Percentiles rank a stretch among this genome's conserved stretches.
phyloP scores from a whole-genome alignment of 2,329 filamentous ascomycete genomes.

The Phaeosphaeriaceae sp. region DNA sequence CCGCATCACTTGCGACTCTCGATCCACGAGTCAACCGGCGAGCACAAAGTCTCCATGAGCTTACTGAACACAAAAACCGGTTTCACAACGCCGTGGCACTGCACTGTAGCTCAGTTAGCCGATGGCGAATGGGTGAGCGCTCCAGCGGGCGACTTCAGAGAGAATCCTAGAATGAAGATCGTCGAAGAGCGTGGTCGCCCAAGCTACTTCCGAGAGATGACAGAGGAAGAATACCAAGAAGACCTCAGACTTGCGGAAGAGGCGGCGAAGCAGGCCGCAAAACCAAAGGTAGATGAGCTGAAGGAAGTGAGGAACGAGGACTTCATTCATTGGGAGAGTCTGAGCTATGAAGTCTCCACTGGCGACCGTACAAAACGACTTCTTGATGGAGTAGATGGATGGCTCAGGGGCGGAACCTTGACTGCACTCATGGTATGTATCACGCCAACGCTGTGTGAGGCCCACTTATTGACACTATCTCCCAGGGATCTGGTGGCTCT shows the following conservation, averaged over 20 bases:
- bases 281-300: too few relatives aligned
- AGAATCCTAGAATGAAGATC: slow-evolving; percentile 20
- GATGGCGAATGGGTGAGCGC: slow-evolving; percentile 19
- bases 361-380: slow-evolving; percentile 55
- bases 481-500: slow-evolving; percentile 14
- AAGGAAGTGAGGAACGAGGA: too few relatives aligned
- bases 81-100: slow-evolving; percentile 29
- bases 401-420: slow-evolving; percentile 63
- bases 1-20: slow-evolving; percentile 33
- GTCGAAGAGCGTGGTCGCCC: slow-evolving; percentile 25
- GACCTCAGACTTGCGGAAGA: too few relatives aligned
- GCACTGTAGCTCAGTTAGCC: slow-evolving; percentile 14
- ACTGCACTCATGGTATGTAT: slow-evolving; percentile 48
- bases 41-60: slow-evolving; percentile 33
- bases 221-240: too few relatives aligned
- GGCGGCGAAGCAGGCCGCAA: too few relatives aligned
- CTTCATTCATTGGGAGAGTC: slow-evolving; percentile 41
- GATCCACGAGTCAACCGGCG: slow-evolving; percentile 37
- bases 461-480: neutral
- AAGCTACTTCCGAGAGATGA: slow-evolving; percentile 26
- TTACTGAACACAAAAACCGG: slow-evolving; percentile 14
- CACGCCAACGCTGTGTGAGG: neutral
- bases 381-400: slow-evolving; percentile 62
- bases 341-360: slow-evolving; percentile 32
- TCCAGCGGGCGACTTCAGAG: slow-evolving; percentile 12